phyloP scores from a whole-genome alignment of 1,139 yeast genomes.

The Yamadazyma kanchanaburiensis region DNA sequence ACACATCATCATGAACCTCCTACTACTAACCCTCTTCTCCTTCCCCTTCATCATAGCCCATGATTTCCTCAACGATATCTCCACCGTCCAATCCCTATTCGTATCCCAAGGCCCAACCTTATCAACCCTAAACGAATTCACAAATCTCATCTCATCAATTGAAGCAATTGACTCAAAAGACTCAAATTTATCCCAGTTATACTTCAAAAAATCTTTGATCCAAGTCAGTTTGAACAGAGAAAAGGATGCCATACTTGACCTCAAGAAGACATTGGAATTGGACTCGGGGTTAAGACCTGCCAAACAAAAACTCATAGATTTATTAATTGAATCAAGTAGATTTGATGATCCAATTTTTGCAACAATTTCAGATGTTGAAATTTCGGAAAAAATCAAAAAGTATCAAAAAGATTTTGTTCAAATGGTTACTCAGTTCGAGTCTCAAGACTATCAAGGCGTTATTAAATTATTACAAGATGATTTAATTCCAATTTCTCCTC shows the following conservation, averaged over 20 bases:
- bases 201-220: slow-evolving; percentile 53
- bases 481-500: slow-evolving; percentile 22
- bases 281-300: slow-evolving; percentile 43
- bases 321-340: slow-evolving; percentile 46
- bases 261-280: slow-evolving; percentile 37
- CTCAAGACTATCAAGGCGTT: slow-evolving; percentile 18
- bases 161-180: slow-evolving; percentile 4
- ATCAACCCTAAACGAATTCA: slow-evolving; percentile 9
- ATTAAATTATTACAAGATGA: slow-evolving; percentile 18
- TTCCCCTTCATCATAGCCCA: slow-evolving; percentile 2
- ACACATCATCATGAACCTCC: too few relatives aligned
- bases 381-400: slow-evolving; percentile 13
- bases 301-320: slow-evolving; percentile 35
- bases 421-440: slow-evolving; percentile 14
- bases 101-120: slow-evolving; percentile 12
- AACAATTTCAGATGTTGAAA: slow-evolving; percentile 12
- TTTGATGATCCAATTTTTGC: slow-evolving; percentile 20
- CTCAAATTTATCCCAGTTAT: slow-evolving; percentile 30
- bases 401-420: slow-evolving; percentile 17
- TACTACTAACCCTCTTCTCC: slow-evolving; percentile 1
- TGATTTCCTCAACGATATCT: slow-evolving; percentile 8
- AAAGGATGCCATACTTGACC: slow-evolving; percentile 43
- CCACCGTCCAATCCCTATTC: slow-evolving; percentile 7
- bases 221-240: slow-evolving; percentile 50
- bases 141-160: slow-evolving; percentile 7